phyloP scores from a whole-genome alignment of 2,329 filamentous ascomycete species.

The Aspergillus texensis region DNA sequence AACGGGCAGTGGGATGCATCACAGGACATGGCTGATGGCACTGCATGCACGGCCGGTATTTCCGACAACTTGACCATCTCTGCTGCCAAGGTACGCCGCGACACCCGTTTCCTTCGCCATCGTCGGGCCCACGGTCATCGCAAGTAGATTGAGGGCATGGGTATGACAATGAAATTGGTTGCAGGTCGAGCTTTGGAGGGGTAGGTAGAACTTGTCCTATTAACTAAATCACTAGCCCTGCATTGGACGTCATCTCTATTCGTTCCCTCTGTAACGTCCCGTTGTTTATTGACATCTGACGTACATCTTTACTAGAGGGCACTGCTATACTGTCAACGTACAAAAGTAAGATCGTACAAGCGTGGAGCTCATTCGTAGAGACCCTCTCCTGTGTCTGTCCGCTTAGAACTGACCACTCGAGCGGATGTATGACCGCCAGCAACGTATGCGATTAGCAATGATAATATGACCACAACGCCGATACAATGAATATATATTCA shows the following conservation, averaged over 20 bases:
- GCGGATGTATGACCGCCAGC: too few relatives aligned
- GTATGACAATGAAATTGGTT: neutral
- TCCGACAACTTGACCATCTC: neutral
- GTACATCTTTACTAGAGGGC: too few relatives aligned
- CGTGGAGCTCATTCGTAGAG: too few relatives aligned
- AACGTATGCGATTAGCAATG: too few relatives aligned
- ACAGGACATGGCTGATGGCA: constrained; percentile 17
- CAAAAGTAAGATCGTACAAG: accelerated
- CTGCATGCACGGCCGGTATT: constrained; percentile 20
- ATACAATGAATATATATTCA: too few relatives aligned
- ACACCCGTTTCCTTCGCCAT: neutral
- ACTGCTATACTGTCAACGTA: too few relatives aligned
- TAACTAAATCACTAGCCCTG: accelerated
- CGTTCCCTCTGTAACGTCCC: accelerated
- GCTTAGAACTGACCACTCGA: too few relatives aligned
- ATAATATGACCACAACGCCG: too few relatives aligned
- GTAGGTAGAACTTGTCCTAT: accelerated
- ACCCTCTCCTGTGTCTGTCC: too few relatives aligned
- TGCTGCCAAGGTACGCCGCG: neutral
- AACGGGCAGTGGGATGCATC: constrained; percentile 22
- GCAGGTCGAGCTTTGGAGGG: neutral
- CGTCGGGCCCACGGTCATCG: neutral
- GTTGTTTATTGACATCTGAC: too few relatives aligned
- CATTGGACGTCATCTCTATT: neutral
- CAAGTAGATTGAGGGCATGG: neutral